Evolutionary conservation across 2,329 filamentous ascomycete genomes (phyloP).

Genomic region (Colletotrichum tamarilloi): DNA sequence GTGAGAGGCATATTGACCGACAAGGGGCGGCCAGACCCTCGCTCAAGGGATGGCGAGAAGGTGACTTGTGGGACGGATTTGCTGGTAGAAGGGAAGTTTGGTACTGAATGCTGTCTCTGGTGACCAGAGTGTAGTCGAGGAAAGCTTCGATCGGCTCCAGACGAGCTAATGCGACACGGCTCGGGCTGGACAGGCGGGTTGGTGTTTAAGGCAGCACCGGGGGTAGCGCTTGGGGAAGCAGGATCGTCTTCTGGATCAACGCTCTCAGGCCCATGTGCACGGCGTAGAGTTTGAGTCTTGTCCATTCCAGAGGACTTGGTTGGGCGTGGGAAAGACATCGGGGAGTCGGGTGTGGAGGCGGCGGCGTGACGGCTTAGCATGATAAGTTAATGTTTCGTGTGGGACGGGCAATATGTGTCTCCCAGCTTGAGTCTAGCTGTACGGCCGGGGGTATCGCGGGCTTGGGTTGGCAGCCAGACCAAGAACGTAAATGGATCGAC

Average conservation of each 20-base stretch:
- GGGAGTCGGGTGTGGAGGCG: slow-evolving; percentile 41
- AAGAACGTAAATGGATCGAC: slow-evolving; percentile 12
- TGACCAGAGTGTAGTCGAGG: slow-evolving; percentile 37
- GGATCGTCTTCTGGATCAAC: slow-evolving; percentile 15
- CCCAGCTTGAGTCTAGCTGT: slow-evolving; percentile 16
- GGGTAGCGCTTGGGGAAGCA: slow-evolving; percentile 25
- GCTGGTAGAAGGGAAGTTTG: slow-evolving; percentile 47
- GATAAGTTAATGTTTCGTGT: slow-evolving; percentile 50
- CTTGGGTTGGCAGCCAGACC: slow-evolving; percentile 12
- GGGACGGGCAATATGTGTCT: slow-evolving; percentile 38
- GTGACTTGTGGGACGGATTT: slow-evolving; percentile 25
- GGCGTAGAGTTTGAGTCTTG: slow-evolving; percentile 25
- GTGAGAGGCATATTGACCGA: slow-evolving; percentile 54
- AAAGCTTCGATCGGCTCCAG: slow-evolving; percentile 19
- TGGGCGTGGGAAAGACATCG: slow-evolving; percentile 37
- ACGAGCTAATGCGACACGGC: slow-evolving; percentile 14
- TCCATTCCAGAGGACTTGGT: slow-evolving; percentile 33
- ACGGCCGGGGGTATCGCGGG: slow-evolving; percentile 8
- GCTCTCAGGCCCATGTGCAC: slow-evolving; percentile 30
- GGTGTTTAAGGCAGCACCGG: slow-evolving; percentile 22
- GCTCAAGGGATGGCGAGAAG: slow-evolving; percentile 40
- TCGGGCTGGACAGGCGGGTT: slow-evolving; percentile 31
- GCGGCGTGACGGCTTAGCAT: slow-evolving; percentile 47
- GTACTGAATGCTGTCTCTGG: slow-evolving; percentile 49
- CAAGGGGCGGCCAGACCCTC: slow-evolving; percentile 38